phyloP scores from a whole-genome alignment of 768 basidiomycete species.

The Russula brevipes region DNA sequence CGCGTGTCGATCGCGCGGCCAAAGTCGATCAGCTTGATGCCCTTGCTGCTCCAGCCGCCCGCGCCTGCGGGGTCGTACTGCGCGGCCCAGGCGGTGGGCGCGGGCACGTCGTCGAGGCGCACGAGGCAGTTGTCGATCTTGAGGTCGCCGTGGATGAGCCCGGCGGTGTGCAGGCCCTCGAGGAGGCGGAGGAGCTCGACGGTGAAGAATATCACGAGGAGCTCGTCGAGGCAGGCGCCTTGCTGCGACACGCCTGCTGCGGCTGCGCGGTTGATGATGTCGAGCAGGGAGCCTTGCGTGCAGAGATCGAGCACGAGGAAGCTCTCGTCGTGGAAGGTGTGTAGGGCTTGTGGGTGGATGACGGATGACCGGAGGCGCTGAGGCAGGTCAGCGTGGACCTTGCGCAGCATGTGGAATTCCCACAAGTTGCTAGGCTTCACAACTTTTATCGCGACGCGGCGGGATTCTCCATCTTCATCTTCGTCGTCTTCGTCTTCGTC shows the following conservation, averaged over 20 bases:
- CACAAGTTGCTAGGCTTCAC: constrained; percentile 85
- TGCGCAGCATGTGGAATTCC: constrained; percentile 85
- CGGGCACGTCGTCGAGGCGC: constrained; percentile 78
- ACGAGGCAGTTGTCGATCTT: constrained; percentile 99
- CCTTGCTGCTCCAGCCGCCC: constrained; percentile 83
- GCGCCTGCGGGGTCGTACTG: constrained; percentile 75
- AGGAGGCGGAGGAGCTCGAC: constrained; percentile 81
- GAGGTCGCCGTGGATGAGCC: constrained; percentile 96
- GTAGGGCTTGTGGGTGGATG: constrained; percentile 71
- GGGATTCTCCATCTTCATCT: constrained; percentile 50
- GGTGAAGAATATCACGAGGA: constrained; percentile 92
- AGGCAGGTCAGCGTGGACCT: constrained; percentile 68
- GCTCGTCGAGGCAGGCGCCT: constrained; percentile 82
- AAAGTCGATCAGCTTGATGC: constrained; percentile 93
- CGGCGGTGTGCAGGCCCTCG: constrained; percentile 72
- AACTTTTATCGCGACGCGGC: constrained; percentile 82
- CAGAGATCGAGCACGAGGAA: constrained; percentile 85
- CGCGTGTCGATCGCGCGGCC: constrained; percentile 89
- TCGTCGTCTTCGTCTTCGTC: constrained; percentile 40
- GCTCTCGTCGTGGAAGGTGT: constrained; percentile 84
- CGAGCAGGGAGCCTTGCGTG: constrained; percentile 86
- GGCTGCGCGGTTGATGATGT: constrained; percentile 82
- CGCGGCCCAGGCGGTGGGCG: constrained; percentile 61
- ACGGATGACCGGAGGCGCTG: constrained; percentile 57
- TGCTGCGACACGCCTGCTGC: constrained; percentile 72